A percentile compares a stretch with the other conserved stretches of the same genome.
phyloP scores from a whole-genome alignment of 2,329 filamentous ascomycete species.

The Epicoccum nigrum region DNA sequence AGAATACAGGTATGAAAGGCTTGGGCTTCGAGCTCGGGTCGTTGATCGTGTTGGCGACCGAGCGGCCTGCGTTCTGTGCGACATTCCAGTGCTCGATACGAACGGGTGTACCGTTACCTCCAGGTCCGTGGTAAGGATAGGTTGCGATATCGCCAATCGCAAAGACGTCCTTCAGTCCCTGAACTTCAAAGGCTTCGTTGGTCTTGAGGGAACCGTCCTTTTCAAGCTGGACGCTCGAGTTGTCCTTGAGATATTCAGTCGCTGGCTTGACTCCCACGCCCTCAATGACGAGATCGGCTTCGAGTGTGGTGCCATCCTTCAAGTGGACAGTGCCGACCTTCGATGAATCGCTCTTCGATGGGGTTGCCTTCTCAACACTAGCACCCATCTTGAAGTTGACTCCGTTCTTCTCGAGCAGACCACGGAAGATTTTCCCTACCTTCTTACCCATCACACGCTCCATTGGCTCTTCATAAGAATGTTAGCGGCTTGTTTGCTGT shows the following conservation, averaged over 20 bases:
- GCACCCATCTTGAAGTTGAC: conserved; percentile 87
- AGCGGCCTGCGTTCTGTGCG: conserved; percentile 87
- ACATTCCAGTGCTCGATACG: conserved; percentile 99
- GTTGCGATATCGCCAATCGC: conserved; percentile 95
- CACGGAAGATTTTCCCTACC: conserved; percentile 81
- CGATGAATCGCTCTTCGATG: conserved; percentile 69
- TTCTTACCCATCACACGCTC: conserved; percentile 83
- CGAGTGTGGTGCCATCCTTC: conserved; percentile 82
- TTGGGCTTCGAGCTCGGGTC: conserved; percentile 66
- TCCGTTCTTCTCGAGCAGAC: conserved; percentile 79
- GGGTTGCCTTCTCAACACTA: conserved; percentile 79
- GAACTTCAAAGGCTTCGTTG: conserved; percentile 78
- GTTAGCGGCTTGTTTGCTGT: too few relatives aligned
- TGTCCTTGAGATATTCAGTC: conserved; percentile 80
- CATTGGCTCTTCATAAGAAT: conserved; percentile 87
- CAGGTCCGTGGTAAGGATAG: conserved; percentile 91
- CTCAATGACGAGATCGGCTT: conserved; percentile 88
- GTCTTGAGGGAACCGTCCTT: conserved; percentile 85
- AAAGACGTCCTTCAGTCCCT: conserved; percentile 80
- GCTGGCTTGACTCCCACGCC: conserved; percentile 88
- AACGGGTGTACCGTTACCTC: conserved; percentile 72
- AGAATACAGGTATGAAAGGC: conserved; percentile 91
- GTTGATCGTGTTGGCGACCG: conserved; percentile 78
- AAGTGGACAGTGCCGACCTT: conserved; percentile 81
- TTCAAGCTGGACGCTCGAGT: conserved; percentile 71